These are phyloP conservation scores for Exophiala xenobiotica DNA, from an alignment of 2,329 filamentous ascomycete genomes.

Conservation along the genomic window DNA sequence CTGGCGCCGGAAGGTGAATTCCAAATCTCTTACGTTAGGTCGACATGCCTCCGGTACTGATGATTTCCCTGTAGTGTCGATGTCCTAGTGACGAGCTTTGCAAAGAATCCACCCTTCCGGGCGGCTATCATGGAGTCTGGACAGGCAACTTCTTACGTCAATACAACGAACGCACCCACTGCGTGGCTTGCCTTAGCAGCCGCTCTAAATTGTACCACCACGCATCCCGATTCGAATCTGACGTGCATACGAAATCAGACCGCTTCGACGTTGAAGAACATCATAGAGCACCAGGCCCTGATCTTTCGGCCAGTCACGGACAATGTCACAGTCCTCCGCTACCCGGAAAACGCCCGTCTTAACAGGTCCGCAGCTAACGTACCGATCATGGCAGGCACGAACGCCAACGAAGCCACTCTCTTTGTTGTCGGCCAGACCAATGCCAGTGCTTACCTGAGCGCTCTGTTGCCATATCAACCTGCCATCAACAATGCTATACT, in stretches of 20 bases:
- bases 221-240: conserved; percentile 4
- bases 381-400: conserved; percentile 31
- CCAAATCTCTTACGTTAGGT: neutral
- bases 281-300: conserved; percentile 15
- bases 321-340: conserved; percentile 10
- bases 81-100: conserved; percentile 24
- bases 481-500: conserved; percentile 5
- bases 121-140: conserved; percentile 33
- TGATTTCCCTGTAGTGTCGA: conserved; percentile 9
- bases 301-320: conserved; percentile 19
- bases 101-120: conserved; percentile 29
- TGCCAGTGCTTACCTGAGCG: conserved; percentile 11
- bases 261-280: conserved; percentile 18
- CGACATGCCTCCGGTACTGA: too few relatives aligned
- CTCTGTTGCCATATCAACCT: conserved; percentile 1
- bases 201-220: conserved; percentile 7
- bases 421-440: conserved; percentile 24
- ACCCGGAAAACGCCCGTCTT: conserved; percentile 8
- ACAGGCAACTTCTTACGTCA: conserved; percentile 21
- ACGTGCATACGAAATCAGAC: conserved; percentile 21
- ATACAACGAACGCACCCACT: neutral
- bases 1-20: conserved; percentile 21
- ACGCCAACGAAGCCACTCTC: conserved; percentile 28
- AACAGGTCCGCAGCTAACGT: conserved; percentile 25
- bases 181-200: conserved; percentile 1